A percentile compares a stretch with the other conserved stretches of the same genome.
Conservation (phyloP, 495 filamentous ascomycete genomes). For the Trichoderma orchidacearum region DNA sequence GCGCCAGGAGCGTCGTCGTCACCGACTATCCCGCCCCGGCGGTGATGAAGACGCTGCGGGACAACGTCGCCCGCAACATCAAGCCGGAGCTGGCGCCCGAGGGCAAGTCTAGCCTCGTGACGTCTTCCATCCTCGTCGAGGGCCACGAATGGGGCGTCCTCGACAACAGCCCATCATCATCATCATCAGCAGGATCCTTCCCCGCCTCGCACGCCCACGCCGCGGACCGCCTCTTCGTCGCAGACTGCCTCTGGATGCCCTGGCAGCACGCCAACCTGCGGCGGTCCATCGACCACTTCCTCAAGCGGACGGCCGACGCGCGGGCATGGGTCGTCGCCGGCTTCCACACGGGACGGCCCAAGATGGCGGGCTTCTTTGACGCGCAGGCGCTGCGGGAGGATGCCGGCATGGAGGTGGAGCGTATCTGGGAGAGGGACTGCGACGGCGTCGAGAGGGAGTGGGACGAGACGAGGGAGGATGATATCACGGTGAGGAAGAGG, state of each 20-base stretch:
- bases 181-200: no score
- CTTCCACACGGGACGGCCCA: slow-evolving; percentile 72
- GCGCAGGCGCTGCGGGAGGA: slow-evolving; percentile 31
- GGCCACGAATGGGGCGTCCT: slow-evolving; percentile 68
- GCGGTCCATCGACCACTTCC: slow-evolving; percentile 57
- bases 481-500: slow-evolving; percentile 49
- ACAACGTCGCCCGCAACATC: slow-evolving; percentile 38
- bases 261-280: slow-evolving; percentile 61
- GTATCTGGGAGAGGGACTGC: slow-evolving; percentile 62
- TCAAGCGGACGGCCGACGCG: slow-evolving; percentile 33
- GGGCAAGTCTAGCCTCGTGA: slow-evolving; percentile 5
- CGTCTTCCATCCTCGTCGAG: slow-evolving; percentile 26
- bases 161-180: slow-evolving; percentile 14
- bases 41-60: slow-evolving; percentile 44
- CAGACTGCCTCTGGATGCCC: slow-evolving; percentile 82
- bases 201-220: slow-evolving; percentile 29
- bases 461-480: slow-evolving; percentile 52
- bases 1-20: slow-evolving; percentile 47
- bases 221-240: slow-evolving; percentile 61
- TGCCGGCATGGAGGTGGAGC: slow-evolving; percentile 50
- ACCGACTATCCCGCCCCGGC: slow-evolving; percentile 65
- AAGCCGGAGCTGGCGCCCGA: slow-evolving; percentile 9
- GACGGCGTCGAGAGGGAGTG: slow-evolving; percentile 54
- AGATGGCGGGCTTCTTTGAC: slow-evolving; percentile 61
- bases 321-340: slow-evolving; percentile 57